phyloP scores from a whole-genome alignment of 805 yeast genomes.

The Blastobotrys chiropterorum region DNA sequence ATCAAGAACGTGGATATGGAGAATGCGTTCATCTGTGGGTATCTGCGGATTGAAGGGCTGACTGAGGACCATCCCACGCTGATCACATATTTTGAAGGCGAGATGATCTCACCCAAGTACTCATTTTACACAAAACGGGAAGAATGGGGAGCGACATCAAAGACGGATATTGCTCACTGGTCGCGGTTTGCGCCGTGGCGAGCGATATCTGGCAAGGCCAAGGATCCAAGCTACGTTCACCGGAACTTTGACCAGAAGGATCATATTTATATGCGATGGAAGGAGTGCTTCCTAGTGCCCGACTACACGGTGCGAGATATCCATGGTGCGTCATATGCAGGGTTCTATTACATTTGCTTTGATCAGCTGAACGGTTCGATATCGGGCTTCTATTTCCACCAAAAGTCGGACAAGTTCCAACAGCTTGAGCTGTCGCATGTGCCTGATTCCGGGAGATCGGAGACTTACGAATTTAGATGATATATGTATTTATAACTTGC shows the following conservation, averaged over 20 bases:
- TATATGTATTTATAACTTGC: background rate
- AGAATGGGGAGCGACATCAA: conserved; percentile 57
- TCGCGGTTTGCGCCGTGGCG: conserved; percentile 47
- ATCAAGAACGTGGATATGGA: conserved; percentile 61
- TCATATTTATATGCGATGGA: conserved; percentile 87
- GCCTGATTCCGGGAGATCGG: conserved; percentile 42
- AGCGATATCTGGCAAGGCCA: conserved; percentile 22
- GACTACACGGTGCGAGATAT: conserved; percentile 60
- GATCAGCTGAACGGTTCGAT: conserved; percentile 71
- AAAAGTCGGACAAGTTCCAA: conserved; percentile 72
- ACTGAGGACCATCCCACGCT: conserved; percentile 57
- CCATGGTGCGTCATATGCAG: conserved; percentile 80
- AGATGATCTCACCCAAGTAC: conserved; percentile 54
- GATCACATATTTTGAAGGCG: conserved; percentile 68
- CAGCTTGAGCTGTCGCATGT: conserved; percentile 59
- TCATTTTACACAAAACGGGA: conserved; percentile 54
- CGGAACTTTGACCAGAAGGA: conserved; percentile 34
- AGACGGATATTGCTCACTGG: conserved; percentile 63
- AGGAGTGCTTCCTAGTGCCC: conserved; percentile 80
- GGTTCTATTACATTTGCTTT: conserved; percentile 82
- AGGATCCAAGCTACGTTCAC: conserved; percentile 27
- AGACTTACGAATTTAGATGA: conserved; percentile 29
- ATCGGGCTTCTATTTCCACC: conserved; percentile 77
- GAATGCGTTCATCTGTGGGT: conserved; percentile 50
- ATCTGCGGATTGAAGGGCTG: conserved; percentile 54